phyloP scores from a whole-genome alignment of 345 rosid species.

The Boechera divaricarpa region DNA sequence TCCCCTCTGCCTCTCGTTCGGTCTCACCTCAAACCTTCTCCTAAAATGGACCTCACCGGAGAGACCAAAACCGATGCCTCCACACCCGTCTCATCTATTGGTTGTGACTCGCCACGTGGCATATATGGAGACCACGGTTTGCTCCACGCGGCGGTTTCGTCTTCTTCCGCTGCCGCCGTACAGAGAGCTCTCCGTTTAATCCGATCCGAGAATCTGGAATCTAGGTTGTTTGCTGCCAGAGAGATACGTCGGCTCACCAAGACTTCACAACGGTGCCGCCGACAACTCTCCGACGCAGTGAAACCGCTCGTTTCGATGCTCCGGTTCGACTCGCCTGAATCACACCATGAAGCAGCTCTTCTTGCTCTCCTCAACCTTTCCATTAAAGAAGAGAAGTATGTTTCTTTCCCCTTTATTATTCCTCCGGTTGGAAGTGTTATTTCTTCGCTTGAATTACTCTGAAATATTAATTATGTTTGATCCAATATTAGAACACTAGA shows the following conservation, averaged over 20 bases:
- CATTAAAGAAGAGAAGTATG: conserved; percentile 89
- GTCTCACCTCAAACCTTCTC: neutral
- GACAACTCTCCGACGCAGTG: conserved; percentile 67
- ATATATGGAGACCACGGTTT: too few relatives aligned
- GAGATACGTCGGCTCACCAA: conserved; percentile 92
- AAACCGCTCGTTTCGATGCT: conserved; percentile 82
- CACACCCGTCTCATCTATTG: neutral
- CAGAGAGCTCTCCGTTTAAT: too few relatives aligned
- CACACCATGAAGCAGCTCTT: conserved; percentile 69
- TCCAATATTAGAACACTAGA: neutral
- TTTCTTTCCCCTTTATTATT: neutral
- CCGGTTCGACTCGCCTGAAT: conserved; percentile 50
- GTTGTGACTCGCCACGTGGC: too few relatives aligned
- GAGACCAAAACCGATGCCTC: conserved; percentile 31
- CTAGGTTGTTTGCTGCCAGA: conserved; percentile 72
- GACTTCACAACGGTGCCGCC: conserved; percentile 79
- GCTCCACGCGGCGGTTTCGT: too few relatives aligned
- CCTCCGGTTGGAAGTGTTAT: neutral
- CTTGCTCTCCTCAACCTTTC: conserved; percentile 95
- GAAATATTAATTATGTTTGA: neutral
- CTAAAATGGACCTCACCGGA: conserved; percentile 34
- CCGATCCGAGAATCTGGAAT: conserved; percentile 53
- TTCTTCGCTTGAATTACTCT: neutral
- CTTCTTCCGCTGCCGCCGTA: too few relatives aligned
- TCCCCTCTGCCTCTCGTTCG: too few relatives aligned